A percentile compares a stretch with the other conserved stretches of the same genome.
Conservation (phyloP, 2,329 filamentous ascomycete genomes). For the Arthrobotrys conoides region DNA sequence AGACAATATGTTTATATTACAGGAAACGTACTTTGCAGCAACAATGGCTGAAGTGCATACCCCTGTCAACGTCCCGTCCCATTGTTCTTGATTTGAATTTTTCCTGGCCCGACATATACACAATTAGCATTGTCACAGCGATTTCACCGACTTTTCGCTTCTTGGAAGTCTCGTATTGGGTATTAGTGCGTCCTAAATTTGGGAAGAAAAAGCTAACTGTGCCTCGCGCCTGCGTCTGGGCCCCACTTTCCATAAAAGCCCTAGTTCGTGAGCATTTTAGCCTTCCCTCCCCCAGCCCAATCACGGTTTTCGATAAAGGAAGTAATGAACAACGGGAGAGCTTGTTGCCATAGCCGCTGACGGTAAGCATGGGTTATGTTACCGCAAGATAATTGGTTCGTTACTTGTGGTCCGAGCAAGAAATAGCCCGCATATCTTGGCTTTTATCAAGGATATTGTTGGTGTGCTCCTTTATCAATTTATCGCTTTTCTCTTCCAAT, state of each 20-base stretch:
- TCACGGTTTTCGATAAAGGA: conserved; percentile 5
- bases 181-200: conserved; percentile 16
- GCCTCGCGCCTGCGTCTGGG: conserved; percentile 29
- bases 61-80: background rate
- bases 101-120: background rate
- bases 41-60: background rate
- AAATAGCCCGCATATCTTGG: conserved; percentile 7
- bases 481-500: background rate
- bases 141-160: background rate
- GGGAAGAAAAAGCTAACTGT: conserved; percentile 1
- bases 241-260: conserved; percentile 1
- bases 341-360: conserved; percentile 22
- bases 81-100: conserved; percentile 29
- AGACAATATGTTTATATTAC: conserved; percentile 1
- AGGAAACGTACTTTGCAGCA: background rate
- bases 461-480: no score
- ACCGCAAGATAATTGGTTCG: conserved; percentile 4
- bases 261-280: background rate
- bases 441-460: no score
- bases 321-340: background rate
- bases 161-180: conserved; percentile 10
- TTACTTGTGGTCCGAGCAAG: background rate
- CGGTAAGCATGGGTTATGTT: background rate
- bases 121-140: conserved; percentile 5
- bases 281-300: background rate